A percentile compares a stretch with the other conserved stretches of the same genome.
These are phyloP conservation scores for Globisporangium heterothallicum DNA, from an alignment of 352 stramenopile genomes.

Conservation along the genomic window DNA sequence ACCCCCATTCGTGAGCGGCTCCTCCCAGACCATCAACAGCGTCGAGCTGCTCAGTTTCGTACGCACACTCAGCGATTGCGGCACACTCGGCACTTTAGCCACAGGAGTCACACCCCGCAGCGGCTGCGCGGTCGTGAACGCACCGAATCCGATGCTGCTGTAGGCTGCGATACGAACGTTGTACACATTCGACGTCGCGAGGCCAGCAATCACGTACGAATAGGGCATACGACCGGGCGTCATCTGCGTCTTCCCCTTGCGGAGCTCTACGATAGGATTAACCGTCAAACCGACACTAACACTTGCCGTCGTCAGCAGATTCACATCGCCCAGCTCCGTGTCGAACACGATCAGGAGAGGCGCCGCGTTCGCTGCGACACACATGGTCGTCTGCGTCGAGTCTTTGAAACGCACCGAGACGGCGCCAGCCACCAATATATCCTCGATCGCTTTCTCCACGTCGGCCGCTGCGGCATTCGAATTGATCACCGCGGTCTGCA, in stretches of 20 bases:
- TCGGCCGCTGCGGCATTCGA: constrained; percentile 28
- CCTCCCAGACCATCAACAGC: constrained; percentile 67
- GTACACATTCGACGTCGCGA: constrained; percentile 78
- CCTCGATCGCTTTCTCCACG: constrained; percentile 52
- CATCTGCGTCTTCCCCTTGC: constrained; percentile 53
- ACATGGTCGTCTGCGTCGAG: constrained; percentile 38
- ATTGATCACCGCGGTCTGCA: constrained; percentile 35
- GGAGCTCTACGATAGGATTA: constrained; percentile 21
- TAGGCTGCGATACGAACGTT: constrained; percentile 90
- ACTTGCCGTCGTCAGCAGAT: constrained; percentile 13
- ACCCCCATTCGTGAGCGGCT: constrained; percentile 78
- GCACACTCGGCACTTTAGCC: constrained; percentile 44
- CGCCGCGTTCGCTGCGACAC: constrained; percentile 20
- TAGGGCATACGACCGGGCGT: constrained; percentile 73
- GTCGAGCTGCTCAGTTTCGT: constrained; percentile 56
- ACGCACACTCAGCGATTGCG: constrained; percentile 77
- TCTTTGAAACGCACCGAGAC: constrained; percentile 46
- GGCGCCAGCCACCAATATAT: constrained; percentile 46
- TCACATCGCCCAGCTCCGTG: constrained; percentile 47
- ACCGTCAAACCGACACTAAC: constrained; percentile 10
- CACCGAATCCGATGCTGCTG: constrained; percentile 91
- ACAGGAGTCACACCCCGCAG: constrained; percentile 28
- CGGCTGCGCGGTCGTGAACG: constrained; percentile 44
- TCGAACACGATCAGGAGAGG: constrained; percentile 52
- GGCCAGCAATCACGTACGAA: constrained; percentile 74